Evolutionary conservation across 768 basidiomycete genomes (phyloP).

Genomic region (Tricholoma matsutake): DNA sequence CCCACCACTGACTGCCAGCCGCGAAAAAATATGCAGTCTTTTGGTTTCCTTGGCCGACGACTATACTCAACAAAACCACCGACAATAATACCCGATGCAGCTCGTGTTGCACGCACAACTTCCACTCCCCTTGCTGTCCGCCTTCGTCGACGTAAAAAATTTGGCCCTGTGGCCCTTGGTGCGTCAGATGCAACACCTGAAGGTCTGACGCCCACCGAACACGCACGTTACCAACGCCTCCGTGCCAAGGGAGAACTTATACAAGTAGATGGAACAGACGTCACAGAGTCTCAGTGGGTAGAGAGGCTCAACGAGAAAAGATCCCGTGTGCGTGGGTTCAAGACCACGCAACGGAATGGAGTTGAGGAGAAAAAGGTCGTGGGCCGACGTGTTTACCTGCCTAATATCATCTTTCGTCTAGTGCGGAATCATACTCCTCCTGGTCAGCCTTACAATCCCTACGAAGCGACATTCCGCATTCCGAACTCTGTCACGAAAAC

Average conservation of each 20-base stretch:
- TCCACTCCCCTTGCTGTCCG: slow-evolving; percentile 76
- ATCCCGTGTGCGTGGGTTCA: slow-evolving; percentile 66
- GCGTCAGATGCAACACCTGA: slow-evolving; percentile 45
- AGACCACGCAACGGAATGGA: slow-evolving; percentile 36
- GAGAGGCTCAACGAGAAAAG: slow-evolving; percentile 53
- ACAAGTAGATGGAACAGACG: slow-evolving; percentile 29
- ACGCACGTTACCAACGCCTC: slow-evolving; percentile 56
- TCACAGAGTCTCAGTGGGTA: slow-evolving; percentile 60
- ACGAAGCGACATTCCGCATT: slow-evolving; percentile 91
- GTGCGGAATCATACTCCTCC: slow-evolving; percentile 78
- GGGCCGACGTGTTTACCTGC: slow-evolving; percentile 84
- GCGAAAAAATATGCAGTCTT: slow-evolving; percentile 28
- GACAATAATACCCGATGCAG: slow-evolving; percentile 30
- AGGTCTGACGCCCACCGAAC: slow-evolving; percentile 66
- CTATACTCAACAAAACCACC: slow-evolving; percentile 39
- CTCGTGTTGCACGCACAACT: slow-evolving; percentile 57
- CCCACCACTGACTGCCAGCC: background rate
- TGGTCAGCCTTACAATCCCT: slow-evolving; percentile 87
- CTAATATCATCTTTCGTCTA: slow-evolving; percentile 80
- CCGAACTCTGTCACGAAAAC: slow-evolving; percentile 90
- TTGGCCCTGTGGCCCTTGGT: slow-evolving; percentile 32
- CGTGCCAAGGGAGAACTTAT: slow-evolving; percentile 51
- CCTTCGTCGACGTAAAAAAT: slow-evolving; percentile 57
- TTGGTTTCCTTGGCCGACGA: slow-evolving; percentile 31
- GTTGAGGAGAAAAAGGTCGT: slow-evolving; percentile 51